These are phyloP conservation scores for Symbiotaphrina buchneri DNA, from an alignment of 495 filamentous ascomycete species.

Conservation along the genomic window DNA sequence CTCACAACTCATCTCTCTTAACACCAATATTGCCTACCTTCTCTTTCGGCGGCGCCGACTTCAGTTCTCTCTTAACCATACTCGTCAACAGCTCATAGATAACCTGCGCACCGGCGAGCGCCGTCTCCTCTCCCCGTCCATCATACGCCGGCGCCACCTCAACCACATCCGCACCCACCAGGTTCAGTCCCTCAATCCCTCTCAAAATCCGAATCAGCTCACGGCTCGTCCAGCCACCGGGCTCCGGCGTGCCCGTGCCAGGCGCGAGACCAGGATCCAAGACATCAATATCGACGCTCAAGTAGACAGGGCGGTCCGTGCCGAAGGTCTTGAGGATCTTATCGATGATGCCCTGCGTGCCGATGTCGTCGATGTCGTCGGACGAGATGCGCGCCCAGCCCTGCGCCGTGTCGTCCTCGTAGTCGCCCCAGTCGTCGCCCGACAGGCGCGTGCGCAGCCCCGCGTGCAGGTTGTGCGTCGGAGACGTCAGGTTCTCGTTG, in stretches of 20 bases:
- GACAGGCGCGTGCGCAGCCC: conserved; percentile 7
- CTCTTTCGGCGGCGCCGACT: conserved; percentile 11
- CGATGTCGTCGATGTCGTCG: conserved; percentile 26
- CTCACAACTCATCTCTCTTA: too few relatives aligned
- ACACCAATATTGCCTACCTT: too few relatives aligned
- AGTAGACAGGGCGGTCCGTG: conserved; percentile 16
- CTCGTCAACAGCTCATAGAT: conserved; percentile 18
- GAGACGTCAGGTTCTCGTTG: conserved; percentile 1
- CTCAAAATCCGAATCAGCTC: conserved; percentile 25
- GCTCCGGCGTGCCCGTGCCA: conserved; percentile 27
- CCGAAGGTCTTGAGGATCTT: conserved; percentile 21
- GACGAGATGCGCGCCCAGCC: conserved; percentile 25
- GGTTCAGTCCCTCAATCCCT: conserved; percentile 20
- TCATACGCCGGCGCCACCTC: conserved; percentile 31
- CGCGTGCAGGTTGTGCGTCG: conserved; percentile 1
- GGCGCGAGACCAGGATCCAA: conserved; percentile 28
- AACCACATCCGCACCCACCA: conserved; percentile 28
- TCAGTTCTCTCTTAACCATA: conserved; percentile 17
- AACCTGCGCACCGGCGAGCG: conserved; percentile 24
- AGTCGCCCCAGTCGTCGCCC: conserved; percentile 23
- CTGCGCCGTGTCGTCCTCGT: conserved; percentile 13
- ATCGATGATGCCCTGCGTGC: conserved; percentile 17
- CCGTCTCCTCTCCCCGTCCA: conserved; percentile 20
- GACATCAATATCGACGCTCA: conserved; percentile 27
- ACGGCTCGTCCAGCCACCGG: conserved; percentile 26